Evolutionary conservation across 345 rosid species (phyloP), one percentile per base, ranked within the genome.

Genomic region (Abelmoschus esculentus): DNA sequence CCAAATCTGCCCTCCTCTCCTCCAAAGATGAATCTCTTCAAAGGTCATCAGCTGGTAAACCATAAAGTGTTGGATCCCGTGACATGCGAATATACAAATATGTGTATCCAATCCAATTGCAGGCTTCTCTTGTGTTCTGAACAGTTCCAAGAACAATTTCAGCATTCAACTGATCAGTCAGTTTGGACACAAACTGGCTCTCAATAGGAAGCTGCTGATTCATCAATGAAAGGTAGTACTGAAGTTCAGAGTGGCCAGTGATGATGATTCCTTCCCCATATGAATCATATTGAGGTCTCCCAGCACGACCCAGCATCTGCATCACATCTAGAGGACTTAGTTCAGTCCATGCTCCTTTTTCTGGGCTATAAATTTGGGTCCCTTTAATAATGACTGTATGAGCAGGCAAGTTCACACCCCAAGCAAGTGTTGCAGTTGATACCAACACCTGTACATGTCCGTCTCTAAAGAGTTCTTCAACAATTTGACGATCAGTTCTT

Each of bases 251-350:
- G 76, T 89, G 89, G 72, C 97, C 93, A 70, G 98, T 93, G 74
- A 93, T 91, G 74, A 93, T 89, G 73, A 93, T 93, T 60, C 98
- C 98, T 84, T 91, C 97, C 54, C 98, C 97, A 47, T 80, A 79
- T 19, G 90, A 78, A 85, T 93, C 98, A 80, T 81, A 93, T 77
- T 91, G 97, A 71, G 98, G 98, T 77, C 97, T 82, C 74, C 98
- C 97, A 14, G 98, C 98, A 82, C 98, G 97, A 75, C 98, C 98
- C 79, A 93, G 85, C 96, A 93, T 93, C 89, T 93, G 98, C 98
- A 93, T 91, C 64, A 93, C 92, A 86, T 93, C 97, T 70, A 91
- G 75, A 64, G 97, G 97, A 76, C 96, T 89, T 64, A 93, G 83
- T 73, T 93, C 97, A 22, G 91, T 89, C 97, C 97, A 93, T 42